Conservation (phyloP, 257 asterid genomes). For the Solanum piurae region DNA sequence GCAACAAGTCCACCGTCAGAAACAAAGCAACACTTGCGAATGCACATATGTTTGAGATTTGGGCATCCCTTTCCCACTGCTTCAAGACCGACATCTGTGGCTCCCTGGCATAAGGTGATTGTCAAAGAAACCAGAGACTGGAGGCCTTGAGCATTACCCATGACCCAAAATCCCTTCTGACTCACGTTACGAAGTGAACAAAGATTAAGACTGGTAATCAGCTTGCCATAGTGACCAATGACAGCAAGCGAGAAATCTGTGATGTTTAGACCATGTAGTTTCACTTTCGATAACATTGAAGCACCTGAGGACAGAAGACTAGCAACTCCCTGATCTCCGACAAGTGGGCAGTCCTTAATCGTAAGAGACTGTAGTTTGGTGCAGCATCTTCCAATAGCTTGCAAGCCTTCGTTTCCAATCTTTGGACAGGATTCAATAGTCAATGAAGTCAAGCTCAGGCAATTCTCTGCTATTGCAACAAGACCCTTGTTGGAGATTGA, state of each 20-base stretch:
- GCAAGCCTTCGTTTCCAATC: conserved; percentile 5
- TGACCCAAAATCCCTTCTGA: conserved; percentile 16
- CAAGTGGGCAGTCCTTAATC: conserved; percentile 5
- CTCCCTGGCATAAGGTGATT: conserved; percentile 3
- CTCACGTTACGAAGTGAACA: conserved; percentile 5
- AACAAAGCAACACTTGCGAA: conserved; percentile 7
- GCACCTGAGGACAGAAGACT: conserved; percentile 5
- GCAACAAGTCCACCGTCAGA: conserved; percentile 6
- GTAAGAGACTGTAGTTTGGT: conserved; percentile 2
- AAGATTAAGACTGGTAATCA: conserved; percentile 2
- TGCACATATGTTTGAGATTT: conserved; percentile 1
- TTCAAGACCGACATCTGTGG: conserved; percentile 5
- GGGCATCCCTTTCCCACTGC: conserved; percentile 8
- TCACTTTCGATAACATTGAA: conserved; percentile 4
- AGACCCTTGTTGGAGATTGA: conserved; percentile 3
- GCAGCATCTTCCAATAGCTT: conserved; percentile 5
- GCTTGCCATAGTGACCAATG: conserved; percentile 10
- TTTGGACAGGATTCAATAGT: not conserved
- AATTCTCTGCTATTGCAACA: conserved; percentile 7
- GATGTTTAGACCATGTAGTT: conserved; percentile 1
- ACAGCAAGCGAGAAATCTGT: conserved; percentile 16
- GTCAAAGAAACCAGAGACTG: conserved; percentile 5
- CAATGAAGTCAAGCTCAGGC: conserved; percentile 5
- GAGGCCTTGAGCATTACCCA: conserved; percentile 11
- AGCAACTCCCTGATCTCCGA: conserved; percentile 4